Percentiles rank a stretch among this genome's conserved stretches.
Conservation (phyloP, 768 basidiomycete genomes). For the Mycena latifolia region DNA sequence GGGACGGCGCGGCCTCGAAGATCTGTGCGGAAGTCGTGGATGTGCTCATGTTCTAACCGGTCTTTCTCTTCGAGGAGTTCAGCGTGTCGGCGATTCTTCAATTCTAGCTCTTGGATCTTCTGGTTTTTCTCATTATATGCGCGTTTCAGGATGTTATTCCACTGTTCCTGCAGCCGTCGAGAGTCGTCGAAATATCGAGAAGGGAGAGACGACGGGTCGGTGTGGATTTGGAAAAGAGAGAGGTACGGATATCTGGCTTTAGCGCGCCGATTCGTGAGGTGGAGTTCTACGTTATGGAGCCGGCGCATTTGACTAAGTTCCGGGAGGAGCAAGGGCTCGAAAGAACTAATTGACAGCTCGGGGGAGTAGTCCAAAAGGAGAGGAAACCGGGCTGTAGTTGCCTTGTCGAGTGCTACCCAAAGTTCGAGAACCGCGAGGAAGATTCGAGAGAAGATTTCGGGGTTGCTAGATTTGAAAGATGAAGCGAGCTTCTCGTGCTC, state of each 20-base stretch:
- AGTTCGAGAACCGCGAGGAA: slow-evolving; percentile 59
- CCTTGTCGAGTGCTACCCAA: slow-evolving; percentile 61
- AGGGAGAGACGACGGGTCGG: slow-evolving; percentile 39
- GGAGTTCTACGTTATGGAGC: slow-evolving; percentile 40
- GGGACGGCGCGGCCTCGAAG: too few relatives aligned
- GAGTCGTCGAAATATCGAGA: slow-evolving; percentile 50
- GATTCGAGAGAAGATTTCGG: slow-evolving; percentile 57
- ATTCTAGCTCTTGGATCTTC: slow-evolving; percentile 46
- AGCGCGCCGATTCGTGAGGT: slow-evolving; percentile 47
- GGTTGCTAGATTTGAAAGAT: slow-evolving; percentile 45
- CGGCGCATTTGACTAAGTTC: slow-evolving; percentile 42
- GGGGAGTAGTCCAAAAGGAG: slow-evolving; percentile 60
- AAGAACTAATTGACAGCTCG: slow-evolving; percentile 51
- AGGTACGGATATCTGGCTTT: slow-evolving; percentile 20
- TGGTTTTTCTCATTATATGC: slow-evolving; percentile 37
- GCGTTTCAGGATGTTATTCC: slow-evolving; percentile 41
- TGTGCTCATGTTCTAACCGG: too few relatives aligned
- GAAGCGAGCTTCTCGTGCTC: slow-evolving; percentile 43
- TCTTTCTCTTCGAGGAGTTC: slow-evolving; percentile 24
- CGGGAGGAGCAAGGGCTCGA: slow-evolving; percentile 58
- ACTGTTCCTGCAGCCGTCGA: too few relatives aligned
- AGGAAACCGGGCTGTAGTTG: slow-evolving; percentile 50
- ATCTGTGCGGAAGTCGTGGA: too few relatives aligned
- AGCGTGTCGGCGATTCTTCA: slow-evolving; percentile 37
- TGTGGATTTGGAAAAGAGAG: slow-evolving; percentile 48